These are phyloP conservation scores for Sphaerulina populicola DNA, from an alignment of 2,329 filamentous ascomycete genomes.

Conservation along the genomic window DNA sequence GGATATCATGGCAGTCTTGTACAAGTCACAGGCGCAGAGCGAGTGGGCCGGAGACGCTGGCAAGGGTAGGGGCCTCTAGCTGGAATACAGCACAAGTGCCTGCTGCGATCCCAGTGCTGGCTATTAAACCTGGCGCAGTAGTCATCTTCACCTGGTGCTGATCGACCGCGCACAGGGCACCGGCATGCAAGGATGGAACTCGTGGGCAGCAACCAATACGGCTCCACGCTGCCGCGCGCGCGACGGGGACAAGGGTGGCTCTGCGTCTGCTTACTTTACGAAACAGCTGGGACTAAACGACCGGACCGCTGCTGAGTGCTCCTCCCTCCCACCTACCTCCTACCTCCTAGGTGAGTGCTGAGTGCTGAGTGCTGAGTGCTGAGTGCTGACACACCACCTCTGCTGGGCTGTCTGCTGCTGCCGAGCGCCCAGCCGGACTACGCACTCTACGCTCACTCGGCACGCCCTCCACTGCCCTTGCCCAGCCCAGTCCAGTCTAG, in stretches of 20 bases:
- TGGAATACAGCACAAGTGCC: neutral
- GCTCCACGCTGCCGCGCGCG: conserved; percentile 7
- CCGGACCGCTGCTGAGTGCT: neutral
- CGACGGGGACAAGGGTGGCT: neutral
- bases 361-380: too few species aligned
- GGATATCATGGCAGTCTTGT: conserved; percentile 19
- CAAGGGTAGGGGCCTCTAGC: conserved; percentile 8
- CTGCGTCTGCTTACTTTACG: neutral
- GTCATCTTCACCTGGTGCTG: conserved; percentile 12
- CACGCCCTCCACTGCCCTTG: neutral
- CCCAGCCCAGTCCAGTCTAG: too few species aligned
- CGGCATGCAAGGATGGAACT: conserved; percentile 16
- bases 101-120: conserved; percentile 5
- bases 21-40: conserved; percentile 5
- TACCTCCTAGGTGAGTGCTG: too few species aligned
- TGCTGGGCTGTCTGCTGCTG: neutral
- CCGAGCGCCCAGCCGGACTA: neutral
- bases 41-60: conserved; percentile 18
- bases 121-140: conserved; percentile 13
- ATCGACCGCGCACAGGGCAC: conserved; percentile 11
- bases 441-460: too few species aligned
- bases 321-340: too few species aligned
- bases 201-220: conserved; percentile 18
- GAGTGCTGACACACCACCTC: neutral
- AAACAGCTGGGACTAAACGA: neutral